Conservation (phyloP, 441 rosid genomes). For the Populus hybrid region DNA sequence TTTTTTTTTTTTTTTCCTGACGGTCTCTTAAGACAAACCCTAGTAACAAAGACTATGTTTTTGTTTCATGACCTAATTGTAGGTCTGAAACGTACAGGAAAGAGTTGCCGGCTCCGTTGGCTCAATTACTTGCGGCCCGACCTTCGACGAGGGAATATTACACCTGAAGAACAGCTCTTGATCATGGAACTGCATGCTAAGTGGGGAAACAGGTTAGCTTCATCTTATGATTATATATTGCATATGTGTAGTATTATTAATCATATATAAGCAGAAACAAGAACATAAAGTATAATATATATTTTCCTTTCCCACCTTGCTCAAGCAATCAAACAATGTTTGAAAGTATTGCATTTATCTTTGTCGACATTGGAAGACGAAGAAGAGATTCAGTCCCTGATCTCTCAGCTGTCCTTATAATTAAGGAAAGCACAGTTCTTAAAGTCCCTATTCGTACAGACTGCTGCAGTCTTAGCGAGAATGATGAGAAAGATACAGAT, state of each 20-base stretch:
- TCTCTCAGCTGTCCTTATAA: not conserved
- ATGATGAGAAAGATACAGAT: no score
- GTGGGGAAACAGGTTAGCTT: constrained; percentile 88
- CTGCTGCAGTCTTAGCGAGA: no score
- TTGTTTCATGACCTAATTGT: constrained; percentile 8
- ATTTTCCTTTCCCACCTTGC: not conserved
- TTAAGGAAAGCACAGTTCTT: not conserved
- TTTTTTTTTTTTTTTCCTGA: not conserved
- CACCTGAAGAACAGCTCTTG: constrained; percentile 82
- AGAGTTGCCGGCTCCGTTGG: constrained; percentile 98
- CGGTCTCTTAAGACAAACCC: not conserved
- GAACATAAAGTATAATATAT: constrained; percentile 1
- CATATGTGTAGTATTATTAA: not conserved
- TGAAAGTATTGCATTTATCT: not conserved
- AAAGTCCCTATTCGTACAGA: no score
- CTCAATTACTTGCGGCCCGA: constrained; percentile 94
- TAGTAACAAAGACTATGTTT: not conserved
- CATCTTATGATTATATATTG: not conserved
- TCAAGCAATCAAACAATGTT: not conserved
- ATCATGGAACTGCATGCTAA: constrained; percentile 98
- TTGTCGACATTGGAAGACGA: not conserved
- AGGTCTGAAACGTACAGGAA: constrained; percentile 97
- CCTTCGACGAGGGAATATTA: constrained; percentile 90
- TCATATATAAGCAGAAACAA: not conserved
- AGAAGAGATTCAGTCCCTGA: not conserved